Conservation (phyloP, 805 yeast genomes). For the Metschnikowia cubensis region DNA sequence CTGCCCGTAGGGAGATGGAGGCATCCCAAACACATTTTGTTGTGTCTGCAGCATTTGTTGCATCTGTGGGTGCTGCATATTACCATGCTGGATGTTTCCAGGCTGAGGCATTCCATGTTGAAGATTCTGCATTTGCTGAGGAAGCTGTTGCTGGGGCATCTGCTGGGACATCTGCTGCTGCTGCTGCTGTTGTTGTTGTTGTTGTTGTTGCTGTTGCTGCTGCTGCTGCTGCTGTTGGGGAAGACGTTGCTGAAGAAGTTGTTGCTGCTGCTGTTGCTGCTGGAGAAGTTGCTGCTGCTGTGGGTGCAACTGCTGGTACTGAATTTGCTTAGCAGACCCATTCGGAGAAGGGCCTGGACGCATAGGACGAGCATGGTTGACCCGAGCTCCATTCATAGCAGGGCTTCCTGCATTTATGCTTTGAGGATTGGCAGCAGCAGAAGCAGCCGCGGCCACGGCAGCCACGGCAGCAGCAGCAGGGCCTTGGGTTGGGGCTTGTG, state of each 20-base stretch:
- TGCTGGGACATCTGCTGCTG: slow-evolving; percentile 2
- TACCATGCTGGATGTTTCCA: not conserved
- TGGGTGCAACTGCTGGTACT: slow-evolving; percentile 10
- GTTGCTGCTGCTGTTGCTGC: slow-evolving; percentile 11
- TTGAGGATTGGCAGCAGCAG: slow-evolving; percentile 8
- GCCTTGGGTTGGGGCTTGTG: slow-evolving; percentile 20
- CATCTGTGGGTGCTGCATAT: slow-evolving; percentile 1
- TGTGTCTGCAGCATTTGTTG: slow-evolving; percentile 2
- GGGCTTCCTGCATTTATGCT: slow-evolving; percentile 10
- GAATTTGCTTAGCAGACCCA: not conserved
- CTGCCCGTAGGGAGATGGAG: slow-evolving; percentile 2
- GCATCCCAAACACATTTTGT: not conserved
- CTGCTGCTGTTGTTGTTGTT: slow-evolving; percentile 7
- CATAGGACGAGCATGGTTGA: slow-evolving; percentile 7
- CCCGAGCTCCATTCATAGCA: slow-evolving; percentile 7
- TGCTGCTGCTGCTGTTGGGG: slow-evolving; percentile 8
- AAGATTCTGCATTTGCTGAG: slow-evolving; percentile 5
- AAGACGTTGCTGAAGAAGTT: slow-evolving; percentile 3
- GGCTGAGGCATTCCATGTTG: not conserved
- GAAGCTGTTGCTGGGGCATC: slow-evolving; percentile 8
- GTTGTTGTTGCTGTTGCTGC: slow-evolving; percentile 6
- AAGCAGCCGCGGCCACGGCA: slow-evolving; percentile 12
- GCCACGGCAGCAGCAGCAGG: slow-evolving; percentile 12
- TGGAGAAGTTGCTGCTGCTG: slow-evolving; percentile 3
- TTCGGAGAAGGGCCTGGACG: slow-evolving; percentile 5